Conservation (phyloP, 1,139 yeast genomes). For the Saccharomycopsis hybrid region DNA sequence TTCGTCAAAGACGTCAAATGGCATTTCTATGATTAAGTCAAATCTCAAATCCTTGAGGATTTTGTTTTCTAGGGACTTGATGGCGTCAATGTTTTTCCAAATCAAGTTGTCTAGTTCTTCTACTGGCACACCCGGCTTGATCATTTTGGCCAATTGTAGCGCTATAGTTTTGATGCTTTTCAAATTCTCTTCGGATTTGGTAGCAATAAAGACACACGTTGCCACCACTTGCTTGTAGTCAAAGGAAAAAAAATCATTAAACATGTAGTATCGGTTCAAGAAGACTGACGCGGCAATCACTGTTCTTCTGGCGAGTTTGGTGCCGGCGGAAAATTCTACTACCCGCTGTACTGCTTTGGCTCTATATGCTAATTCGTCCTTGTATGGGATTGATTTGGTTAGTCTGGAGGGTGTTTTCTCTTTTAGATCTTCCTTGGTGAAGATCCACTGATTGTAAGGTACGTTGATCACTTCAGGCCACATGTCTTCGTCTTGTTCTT, state of each 20-base stretch:
- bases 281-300: slow-evolving; percentile 30
- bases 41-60: slow-evolving; percentile 15
- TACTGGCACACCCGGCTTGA: slow-evolving; percentile 7
- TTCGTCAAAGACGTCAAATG: slow-evolving; percentile 16
- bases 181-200: slow-evolving; percentile 21
- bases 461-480: slow-evolving; percentile 28
- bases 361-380: slow-evolving; percentile 29
- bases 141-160: slow-evolving; percentile 7
- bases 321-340: slow-evolving; percentile 28
- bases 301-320: slow-evolving; percentile 30
- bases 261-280: slow-evolving; percentile 32
- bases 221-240: slow-evolving; percentile 25
- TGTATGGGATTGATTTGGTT: slow-evolving; percentile 22
- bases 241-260: slow-evolving; percentile 15
- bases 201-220: slow-evolving; percentile 18
- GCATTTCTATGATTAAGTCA: slow-evolving; percentile 16
- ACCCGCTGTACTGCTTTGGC: slow-evolving; percentile 29
- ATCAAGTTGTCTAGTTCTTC: slow-evolving; percentile 13
- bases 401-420: slow-evolving; percentile 28
- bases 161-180: slow-evolving; percentile 17
- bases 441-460: slow-evolving; percentile 27
- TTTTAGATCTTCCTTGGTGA: slow-evolving; percentile 26
- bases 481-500: slow-evolving; percentile 12
- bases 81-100: slow-evolving; percentile 15
- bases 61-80: slow-evolving; percentile 17